These are phyloP conservation scores for Moricandia arvensis DNA, from an alignment of 345 rosid genomes.

Conservation along the genomic window DNA sequence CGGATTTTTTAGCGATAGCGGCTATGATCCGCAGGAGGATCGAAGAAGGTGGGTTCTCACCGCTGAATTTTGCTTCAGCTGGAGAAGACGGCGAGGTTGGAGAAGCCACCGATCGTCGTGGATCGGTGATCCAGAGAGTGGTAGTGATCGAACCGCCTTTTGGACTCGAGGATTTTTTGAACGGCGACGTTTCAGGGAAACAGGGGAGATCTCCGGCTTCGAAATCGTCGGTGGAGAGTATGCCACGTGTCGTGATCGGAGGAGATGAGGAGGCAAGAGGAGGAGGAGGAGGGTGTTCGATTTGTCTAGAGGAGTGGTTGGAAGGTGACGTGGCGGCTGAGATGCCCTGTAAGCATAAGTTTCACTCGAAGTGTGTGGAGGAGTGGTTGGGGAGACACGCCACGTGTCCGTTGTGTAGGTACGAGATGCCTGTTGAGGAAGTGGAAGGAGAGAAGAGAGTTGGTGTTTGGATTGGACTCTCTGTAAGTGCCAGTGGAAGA, in stretches of 20 bases:
- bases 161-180: slow-evolving; percentile 11
- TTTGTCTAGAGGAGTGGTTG: slow-evolving; percentile 38
- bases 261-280: neutral
- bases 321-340: slow-evolving; percentile 40
- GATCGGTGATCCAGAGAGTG: slow-evolving; percentile 13
- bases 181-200: slow-evolving; percentile 19
- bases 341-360: slow-evolving; percentile 42
- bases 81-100: neutral
- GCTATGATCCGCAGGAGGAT: slow-evolving; percentile 13
- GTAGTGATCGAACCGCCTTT: slow-evolving; percentile 13
- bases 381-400: slow-evolving; percentile 37
- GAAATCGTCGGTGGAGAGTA: slow-evolving; percentile 27
- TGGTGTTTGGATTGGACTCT: slow-evolving; percentile 27
- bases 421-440: slow-evolving; percentile 39
- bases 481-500: slow-evolving; percentile 3
- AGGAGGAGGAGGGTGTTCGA: slow-evolving; percentile 17
- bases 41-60: slow-evolving; percentile 5
- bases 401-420: slow-evolving; percentile 42
- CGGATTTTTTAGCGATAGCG: slow-evolving; percentile 5
- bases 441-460: slow-evolving; percentile 1
- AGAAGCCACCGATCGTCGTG: neutral
- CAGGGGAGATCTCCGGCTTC: slow-evolving; percentile 31
- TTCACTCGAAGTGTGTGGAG: slow-evolving; percentile 39
- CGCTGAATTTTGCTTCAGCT: slow-evolving; percentile 11
- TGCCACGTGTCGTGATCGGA: slow-evolving; percentile 36